Conservation (phyloP, 495 filamentous ascomycete species). For the Aspergillus biplanus region DNA sequence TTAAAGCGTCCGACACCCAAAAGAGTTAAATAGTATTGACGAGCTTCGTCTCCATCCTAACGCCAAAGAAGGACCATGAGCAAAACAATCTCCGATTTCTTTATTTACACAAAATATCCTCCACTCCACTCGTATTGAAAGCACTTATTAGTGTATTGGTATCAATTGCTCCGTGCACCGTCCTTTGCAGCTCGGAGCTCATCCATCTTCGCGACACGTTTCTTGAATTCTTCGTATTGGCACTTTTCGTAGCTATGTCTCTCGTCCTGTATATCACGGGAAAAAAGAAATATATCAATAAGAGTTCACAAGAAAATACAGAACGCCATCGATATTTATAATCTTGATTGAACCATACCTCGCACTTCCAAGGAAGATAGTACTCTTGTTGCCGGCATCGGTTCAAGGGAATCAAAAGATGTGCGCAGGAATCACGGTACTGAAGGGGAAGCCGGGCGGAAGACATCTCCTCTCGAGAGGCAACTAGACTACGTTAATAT, state of each 20-base stretch:
- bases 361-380: slow-evolving; percentile 97
- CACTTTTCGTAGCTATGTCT: slow-evolving; percentile 98
- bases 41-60: slow-evolving; percentile 32
- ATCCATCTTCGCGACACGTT: slow-evolving; percentile 97
- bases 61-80: slow-evolving; percentile 45
- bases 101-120: slow-evolving; percentile 50
- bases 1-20: background rate
- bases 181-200: slow-evolving; percentile 88
- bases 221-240: slow-evolving; percentile 98
- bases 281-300: background rate
- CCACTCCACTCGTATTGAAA: slow-evolving; percentile 32
- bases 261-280: slow-evolving; percentile 65
- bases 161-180: slow-evolving; percentile 85
- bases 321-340: no score
- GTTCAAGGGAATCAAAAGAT: slow-evolving; percentile 93
- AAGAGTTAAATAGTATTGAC: slow-evolving; percentile 12
- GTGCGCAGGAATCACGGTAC: slow-evolving; percentile 93
- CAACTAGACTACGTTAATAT: slow-evolving; percentile 48
- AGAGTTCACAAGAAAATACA: no score
- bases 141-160: slow-evolving; percentile 21
- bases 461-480: slow-evolving; percentile 88
- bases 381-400: slow-evolving; percentile 88
- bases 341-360: slow-evolving; percentile 60
- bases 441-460: slow-evolving; percentile 84
- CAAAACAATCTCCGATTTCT: slow-evolving; percentile 42